Conservation (phyloP, 257 asterid genomes). For the Ocimum tenuiflorum region DNA sequence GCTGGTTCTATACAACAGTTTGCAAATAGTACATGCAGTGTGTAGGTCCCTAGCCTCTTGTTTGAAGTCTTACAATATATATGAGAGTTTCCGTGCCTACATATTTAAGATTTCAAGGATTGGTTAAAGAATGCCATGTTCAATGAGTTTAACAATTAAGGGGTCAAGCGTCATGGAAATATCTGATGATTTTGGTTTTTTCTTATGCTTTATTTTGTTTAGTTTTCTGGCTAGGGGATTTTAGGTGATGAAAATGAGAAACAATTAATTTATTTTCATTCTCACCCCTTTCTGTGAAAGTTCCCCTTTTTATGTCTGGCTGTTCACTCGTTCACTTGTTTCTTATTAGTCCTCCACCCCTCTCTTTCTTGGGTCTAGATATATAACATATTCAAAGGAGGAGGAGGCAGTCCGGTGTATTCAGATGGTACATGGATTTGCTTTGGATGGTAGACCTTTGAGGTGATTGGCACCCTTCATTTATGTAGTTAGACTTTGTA, state of each 20-base stretch:
- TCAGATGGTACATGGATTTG: slow-evolving; percentile 84
- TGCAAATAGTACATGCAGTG: slow-evolving; percentile 89
- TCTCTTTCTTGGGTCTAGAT: slow-evolving; percentile 35
- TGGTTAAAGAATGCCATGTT: too few relatives aligned
- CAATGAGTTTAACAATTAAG: not conserved
- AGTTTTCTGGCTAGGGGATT: not conserved
- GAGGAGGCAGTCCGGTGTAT: slow-evolving; percentile 96
- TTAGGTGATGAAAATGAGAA: not conserved
- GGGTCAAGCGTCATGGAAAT: not conserved
- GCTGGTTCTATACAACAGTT: slow-evolving; percentile 90
- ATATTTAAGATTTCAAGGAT: not conserved
- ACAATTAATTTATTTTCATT: not conserved
- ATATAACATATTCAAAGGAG: slow-evolving; percentile 82
- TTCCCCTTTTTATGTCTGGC: not conserved
- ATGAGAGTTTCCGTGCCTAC: slow-evolving; percentile 10
- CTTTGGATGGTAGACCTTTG: slow-evolving; percentile 71
- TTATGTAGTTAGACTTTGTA: not conserved
- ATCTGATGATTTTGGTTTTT: too few relatives aligned
- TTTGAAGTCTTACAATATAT: slow-evolving; percentile 4
- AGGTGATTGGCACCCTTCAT: slow-evolving; percentile 33
- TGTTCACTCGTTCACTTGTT: slow-evolving; percentile 3
- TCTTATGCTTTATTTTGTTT: not conserved
- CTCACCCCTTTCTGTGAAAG: not conserved
- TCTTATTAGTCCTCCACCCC: not conserved
- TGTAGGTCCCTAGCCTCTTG: slow-evolving; percentile 47